These are phyloP conservation scores for Cercospora zeina DNA, from an alignment of 2,329 filamentous ascomycete species.

Conservation along the genomic window DNA sequence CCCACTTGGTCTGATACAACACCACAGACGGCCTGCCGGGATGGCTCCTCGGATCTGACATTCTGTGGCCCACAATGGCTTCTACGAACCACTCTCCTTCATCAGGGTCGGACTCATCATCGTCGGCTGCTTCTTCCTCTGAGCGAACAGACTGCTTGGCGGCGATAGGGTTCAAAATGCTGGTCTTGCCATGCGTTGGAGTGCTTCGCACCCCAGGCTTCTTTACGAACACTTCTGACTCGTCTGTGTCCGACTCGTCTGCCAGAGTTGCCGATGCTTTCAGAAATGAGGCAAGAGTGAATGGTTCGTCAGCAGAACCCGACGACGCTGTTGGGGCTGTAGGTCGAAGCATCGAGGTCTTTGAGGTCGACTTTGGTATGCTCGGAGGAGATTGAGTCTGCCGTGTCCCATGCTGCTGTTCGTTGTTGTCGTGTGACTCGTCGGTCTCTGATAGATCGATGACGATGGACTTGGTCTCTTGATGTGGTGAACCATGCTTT, in stretches of 20 bases:
- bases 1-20: conserved; percentile 41
- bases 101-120: conserved; percentile 20
- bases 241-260: conserved; percentile 19
- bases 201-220: conserved; percentile 1
- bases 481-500: not conserved
- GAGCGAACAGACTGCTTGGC: conserved; percentile 9
- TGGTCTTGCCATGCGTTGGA: conserved; percentile 20
- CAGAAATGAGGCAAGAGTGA: conserved; percentile 26
- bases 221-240: not conserved
- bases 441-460: conserved; percentile 14
- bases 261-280: conserved; percentile 9
- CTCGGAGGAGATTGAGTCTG: conserved; percentile 2
- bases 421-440: conserved; percentile 8
- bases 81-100: conserved; percentile 37
- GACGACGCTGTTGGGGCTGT: conserved; percentile 8
- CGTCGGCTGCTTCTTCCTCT: conserved; percentile 11
- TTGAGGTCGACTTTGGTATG: not conserved
- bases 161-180: conserved; percentile 28
- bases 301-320: conserved; percentile 22
- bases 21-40: conserved; percentile 34
- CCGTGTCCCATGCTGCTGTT: not conserved
- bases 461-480: not conserved
- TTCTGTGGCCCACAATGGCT: conserved; percentile 35
- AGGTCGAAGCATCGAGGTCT: conserved; percentile 21
- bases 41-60: conserved; percentile 38